These are phyloP conservation scores for Paramicrosporidium saccamoebae DNA, from an alignment of 371 early-diverging fungal species.

Conservation along the genomic window DNA sequence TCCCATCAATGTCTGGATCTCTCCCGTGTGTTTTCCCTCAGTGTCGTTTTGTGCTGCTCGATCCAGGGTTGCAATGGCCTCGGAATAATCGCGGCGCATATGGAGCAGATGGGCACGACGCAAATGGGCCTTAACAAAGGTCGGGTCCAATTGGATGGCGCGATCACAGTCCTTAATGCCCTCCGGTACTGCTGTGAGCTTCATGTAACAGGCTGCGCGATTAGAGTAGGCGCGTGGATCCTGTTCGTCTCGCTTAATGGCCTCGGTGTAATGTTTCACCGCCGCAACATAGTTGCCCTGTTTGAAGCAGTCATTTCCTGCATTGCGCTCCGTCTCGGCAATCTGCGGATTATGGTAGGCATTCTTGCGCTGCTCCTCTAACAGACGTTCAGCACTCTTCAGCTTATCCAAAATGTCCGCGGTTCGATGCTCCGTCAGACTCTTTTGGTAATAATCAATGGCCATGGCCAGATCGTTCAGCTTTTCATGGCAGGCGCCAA, in stretches of 20 bases:
- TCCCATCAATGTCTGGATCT: conserved; percentile 37
- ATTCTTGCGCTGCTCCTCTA: conserved; percentile 34
- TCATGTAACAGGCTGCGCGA: conserved; percentile 80
- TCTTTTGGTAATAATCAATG: conserved; percentile 64
- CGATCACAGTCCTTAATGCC: conserved; percentile 77
- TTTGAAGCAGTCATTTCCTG: conserved; percentile 78
- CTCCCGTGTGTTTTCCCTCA: conserved; percentile 40
- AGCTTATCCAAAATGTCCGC: conserved; percentile 66
- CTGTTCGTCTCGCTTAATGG: conserved; percentile 67
- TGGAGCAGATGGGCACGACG: conserved; percentile 79
- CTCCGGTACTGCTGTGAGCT: conserved; percentile 70
- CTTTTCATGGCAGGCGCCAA: conserved; percentile 59
- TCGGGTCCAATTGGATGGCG: conserved; percentile 51
- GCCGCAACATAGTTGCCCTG: conserved; percentile 49
- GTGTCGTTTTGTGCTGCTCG: conserved; percentile 35
- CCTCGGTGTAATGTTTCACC: conserved; percentile 77
- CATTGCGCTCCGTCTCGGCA: conserved; percentile 64
- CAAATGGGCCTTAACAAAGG: conserved; percentile 75
- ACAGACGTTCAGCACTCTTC: conserved; percentile 44
- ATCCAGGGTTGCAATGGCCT: conserved; percentile 44
- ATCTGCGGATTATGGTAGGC: conserved; percentile 50
- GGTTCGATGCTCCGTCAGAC: conserved; percentile 75
- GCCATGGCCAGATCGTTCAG: conserved; percentile 38
- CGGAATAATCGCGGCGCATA: conserved; percentile 50
- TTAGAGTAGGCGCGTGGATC: conserved; percentile 76